These are phyloP conservation scores for Penicillium atrosanguineum DNA, from an alignment of 495 filamentous ascomycete genomes.

Conservation along the genomic window DNA sequence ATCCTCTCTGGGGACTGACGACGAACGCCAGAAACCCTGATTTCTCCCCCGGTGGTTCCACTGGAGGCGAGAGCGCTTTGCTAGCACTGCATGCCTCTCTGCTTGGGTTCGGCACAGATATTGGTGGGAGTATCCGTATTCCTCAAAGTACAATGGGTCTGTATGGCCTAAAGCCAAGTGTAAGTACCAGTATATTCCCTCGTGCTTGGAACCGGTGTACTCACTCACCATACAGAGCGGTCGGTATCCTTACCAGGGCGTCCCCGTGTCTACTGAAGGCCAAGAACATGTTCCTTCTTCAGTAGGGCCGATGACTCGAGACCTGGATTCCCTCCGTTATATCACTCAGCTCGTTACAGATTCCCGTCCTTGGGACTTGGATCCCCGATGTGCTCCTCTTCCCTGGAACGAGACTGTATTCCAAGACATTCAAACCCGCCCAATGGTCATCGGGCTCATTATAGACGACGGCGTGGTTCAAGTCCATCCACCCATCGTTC, in stretches of 20 bases:
- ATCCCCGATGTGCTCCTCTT: constrained; percentile 46
- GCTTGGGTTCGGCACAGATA: constrained; percentile 63
- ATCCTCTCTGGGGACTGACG: constrained; percentile 54
- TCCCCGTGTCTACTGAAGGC: constrained; percentile 50
- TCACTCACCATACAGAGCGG: constrained; percentile 29
- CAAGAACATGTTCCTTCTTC: constrained; percentile 54
- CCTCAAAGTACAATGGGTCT: constrained; percentile 53
- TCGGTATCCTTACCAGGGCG: constrained; percentile 46
- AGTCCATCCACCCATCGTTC: constrained; percentile 47
- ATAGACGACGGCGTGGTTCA: constrained; percentile 50
- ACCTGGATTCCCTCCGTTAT: constrained; percentile 38
- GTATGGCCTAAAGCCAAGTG: constrained; percentile 56
- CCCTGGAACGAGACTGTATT: constrained; percentile 45
- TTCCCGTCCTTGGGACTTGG: constrained; percentile 41
- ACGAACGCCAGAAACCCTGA: constrained; percentile 46
- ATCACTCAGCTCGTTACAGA: constrained; percentile 41
- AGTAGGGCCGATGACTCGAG: constrained; percentile 49
- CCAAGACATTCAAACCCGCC: constrained; percentile 36
- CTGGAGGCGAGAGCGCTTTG: constrained; percentile 63
- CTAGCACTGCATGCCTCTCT: constrained; percentile 59
- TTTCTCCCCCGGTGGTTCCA: constrained; percentile 56
- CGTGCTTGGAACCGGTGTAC: background rate
- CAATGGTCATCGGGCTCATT: constrained; percentile 47
- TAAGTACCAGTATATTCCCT: constrained; percentile 20
- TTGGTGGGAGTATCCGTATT: constrained; percentile 60